phyloP scores from a whole-genome alignment of 257 asterid genomes.

The Rubia yunnanensis region DNA sequence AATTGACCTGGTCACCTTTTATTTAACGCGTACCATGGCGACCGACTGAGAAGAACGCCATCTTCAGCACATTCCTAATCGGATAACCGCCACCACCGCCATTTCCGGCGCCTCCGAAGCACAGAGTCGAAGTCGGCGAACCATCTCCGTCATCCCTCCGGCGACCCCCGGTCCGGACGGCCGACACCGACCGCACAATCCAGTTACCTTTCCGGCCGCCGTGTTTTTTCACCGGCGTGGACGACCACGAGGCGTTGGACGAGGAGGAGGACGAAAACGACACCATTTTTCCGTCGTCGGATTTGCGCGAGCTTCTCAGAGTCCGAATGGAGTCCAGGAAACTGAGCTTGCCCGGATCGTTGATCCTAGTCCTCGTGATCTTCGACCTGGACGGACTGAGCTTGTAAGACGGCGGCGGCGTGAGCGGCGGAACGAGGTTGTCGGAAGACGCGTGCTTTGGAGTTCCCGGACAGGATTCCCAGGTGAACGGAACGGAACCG shows the following conservation, averaged over 20 bases:
- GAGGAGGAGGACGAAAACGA: conserved; percentile 17
- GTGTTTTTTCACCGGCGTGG: conserved; percentile 22
- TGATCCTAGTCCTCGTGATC: conserved; percentile 13
- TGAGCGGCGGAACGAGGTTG: conserved; percentile 51
- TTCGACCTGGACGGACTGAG: conserved; percentile 9
- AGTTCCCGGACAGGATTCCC: conserved; percentile 88
- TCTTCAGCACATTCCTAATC: conserved; percentile 39
- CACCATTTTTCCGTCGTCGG: not conserved
- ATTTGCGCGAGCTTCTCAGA: conserved; percentile 18
- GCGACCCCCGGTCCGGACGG: conserved; percentile 5
- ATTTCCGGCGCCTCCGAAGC: conserved; percentile 20
- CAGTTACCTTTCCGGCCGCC: not conserved
- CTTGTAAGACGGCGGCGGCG: conserved; percentile 69
- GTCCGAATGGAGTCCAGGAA: conserved; percentile 26
- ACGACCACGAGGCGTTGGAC: conserved; percentile 34
- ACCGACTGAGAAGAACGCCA: conserved; percentile 24
- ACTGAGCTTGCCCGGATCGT: conserved; percentile 12
- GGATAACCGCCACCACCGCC: conserved; percentile 13
- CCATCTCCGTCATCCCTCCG: conserved; percentile 14
- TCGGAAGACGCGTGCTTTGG: conserved; percentile 44
- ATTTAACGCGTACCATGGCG: conserved; percentile 15
- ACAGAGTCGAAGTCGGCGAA: conserved; percentile 34
- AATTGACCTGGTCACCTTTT: no score
- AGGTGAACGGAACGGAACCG: conserved; percentile 58
- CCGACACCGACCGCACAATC: conserved; percentile 21